A percentile compares a stretch with the other conserved stretches of the same genome.
These are phyloP conservation scores for Penicillium flavigenum DNA, from an alignment of 495 filamentous ascomycete species.

Conservation along the genomic window DNA sequence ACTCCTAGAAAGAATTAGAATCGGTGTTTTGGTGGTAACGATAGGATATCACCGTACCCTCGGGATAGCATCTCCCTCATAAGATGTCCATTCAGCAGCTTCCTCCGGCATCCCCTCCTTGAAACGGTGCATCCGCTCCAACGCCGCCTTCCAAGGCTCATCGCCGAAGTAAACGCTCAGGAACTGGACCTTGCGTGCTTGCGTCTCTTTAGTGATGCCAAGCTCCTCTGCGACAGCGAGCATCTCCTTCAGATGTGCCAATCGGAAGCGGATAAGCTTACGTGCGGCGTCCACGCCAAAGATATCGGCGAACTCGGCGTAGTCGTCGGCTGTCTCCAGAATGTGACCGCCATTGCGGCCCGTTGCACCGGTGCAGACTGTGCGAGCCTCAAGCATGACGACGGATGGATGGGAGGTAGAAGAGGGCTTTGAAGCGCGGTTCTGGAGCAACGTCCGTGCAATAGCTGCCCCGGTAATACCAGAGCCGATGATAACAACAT, in stretches of 20 bases:
- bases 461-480: constrained; percentile 71
- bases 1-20: constrained; percentile 18
- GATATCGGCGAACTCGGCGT: constrained; percentile 24
- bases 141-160: constrained; percentile 25
- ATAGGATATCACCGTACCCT: constrained; percentile 17
- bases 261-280: constrained; percentile 29
- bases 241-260: constrained; percentile 35
- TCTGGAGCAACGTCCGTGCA: constrained; percentile 59
- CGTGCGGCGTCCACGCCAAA: constrained; percentile 30
- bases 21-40: neutral
- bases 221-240: constrained; percentile 32
- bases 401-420: constrained; percentile 40
- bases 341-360: constrained; percentile 57
- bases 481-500: constrained; percentile 70
- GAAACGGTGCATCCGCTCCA: constrained; percentile 26
- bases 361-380: constrained; percentile 78
- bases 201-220: constrained; percentile 26
- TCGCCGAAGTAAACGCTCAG: constrained; percentile 34
- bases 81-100: constrained; percentile 29
- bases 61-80: constrained; percentile 27
- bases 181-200: constrained; percentile 35
- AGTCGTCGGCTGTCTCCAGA: constrained; percentile 31
- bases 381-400: constrained; percentile 76
- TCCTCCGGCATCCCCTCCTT: constrained; percentile 35
- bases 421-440: constrained; percentile 20